Base-by-base conservation (phyloP, 371 early-diverging fungal genomes). In the Mucor saturninus region DNA sequence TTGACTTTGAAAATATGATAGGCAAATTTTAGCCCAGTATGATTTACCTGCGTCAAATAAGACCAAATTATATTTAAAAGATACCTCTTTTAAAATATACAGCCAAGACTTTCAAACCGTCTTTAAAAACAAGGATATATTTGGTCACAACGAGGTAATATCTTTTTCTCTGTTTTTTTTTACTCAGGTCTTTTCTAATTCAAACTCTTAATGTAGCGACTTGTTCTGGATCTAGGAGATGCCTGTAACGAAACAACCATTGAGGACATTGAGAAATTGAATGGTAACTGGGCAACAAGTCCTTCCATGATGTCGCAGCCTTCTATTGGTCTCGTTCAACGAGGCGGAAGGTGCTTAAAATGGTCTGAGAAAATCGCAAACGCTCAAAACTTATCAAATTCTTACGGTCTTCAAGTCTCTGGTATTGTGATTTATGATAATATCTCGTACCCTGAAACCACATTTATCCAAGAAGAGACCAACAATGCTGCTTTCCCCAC, bases 51-150 rank as follows among this genome's bases (percentile, higher is more conserved):
- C 46, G 5, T 65, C 70, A 3, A 61, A 65, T 37, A 64, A 37
- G n/a, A 61, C 71, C 1, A 62, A 67, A 50, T n/a, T 10, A 7
- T 71, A 68, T 45, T 5, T 68, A 37, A 9, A 42, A 6, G 59
- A 62, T 6, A 75, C 68, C 2, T 75, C 76, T 0, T 50, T 45
- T 5, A 75, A 75, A 38, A 48, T 70, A 15, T 72, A 75, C 46
- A 72, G 73, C 14, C 79, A 71, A 59, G 79, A 73, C 49, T 78
- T 78, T 42, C 79, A 78, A 42, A 73, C 72, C 30, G 67, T 78
- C 7, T 73, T 59, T 61, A 32, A 61, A 8, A 42, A 67, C 37
- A 63, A 65, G 49, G 79, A 78, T 42, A 37, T 46, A 9, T 74
- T 62, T 59, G 74, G 72, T 11, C 52, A 74, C 46, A 69, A 74